A percentile compares a stretch with the other conserved stretches of the same genome.
phyloP scores from a whole-genome alignment of 768 basidiomycete species.

The Tulasnella sp. region DNA sequence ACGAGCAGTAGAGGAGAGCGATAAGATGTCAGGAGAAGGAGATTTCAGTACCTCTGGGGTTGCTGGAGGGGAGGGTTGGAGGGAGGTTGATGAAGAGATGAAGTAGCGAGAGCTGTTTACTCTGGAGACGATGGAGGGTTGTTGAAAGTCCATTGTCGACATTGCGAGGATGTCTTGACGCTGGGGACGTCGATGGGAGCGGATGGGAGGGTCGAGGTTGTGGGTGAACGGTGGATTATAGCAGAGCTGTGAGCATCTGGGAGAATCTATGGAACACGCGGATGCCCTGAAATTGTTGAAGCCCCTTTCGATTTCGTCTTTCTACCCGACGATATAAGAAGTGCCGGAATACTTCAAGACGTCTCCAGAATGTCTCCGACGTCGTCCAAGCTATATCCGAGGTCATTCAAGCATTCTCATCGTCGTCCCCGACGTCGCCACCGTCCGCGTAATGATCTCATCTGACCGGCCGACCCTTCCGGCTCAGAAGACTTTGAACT shows the following conservation, averaged over 20 bases:
- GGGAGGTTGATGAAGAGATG: slow-evolving; percentile 4
- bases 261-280: too few species aligned
- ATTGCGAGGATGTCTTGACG: neutral
- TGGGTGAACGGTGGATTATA: neutral
- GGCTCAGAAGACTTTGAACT: neutral
- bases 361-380: too few species aligned
- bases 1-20: neutral
- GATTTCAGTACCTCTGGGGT: too few species aligned
- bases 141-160: neutral
- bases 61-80: neutral
- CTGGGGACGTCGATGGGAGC: neutral
- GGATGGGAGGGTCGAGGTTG: neutral
- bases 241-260: too few species aligned
- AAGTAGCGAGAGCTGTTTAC: slow-evolving; percentile 8
- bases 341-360: too few species aligned
- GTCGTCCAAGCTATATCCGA: too few species aligned
- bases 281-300: too few species aligned
- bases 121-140: slow-evolving; percentile 3
- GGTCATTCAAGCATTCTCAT: neutral
- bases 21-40: too few species aligned
- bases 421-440: neutral
- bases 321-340: too few species aligned
- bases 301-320: too few species aligned
- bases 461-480: slow-evolving; percentile 1
- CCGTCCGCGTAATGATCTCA: neutral